Conservation (phyloP, 768 basidiomycete species). For the Leccinum broughii region DNA sequence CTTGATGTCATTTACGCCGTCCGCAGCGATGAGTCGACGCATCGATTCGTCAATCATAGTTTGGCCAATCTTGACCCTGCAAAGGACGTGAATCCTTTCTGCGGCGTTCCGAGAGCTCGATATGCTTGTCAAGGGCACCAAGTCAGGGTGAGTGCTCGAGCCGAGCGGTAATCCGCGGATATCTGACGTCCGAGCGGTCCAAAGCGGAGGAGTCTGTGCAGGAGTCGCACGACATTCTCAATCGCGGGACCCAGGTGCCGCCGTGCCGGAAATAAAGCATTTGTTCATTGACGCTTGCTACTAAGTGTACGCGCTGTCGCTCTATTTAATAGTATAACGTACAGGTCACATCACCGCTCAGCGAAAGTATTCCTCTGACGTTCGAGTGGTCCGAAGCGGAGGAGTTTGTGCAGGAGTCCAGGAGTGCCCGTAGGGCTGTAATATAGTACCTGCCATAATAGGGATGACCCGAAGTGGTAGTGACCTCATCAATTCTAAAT, state of each 20-base stretch:
- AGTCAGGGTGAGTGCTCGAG: slow-evolving; percentile 57
- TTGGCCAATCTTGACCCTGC: slow-evolving; percentile 79
- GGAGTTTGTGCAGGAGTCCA: too few species aligned
- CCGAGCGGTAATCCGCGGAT: slow-evolving; percentile 10
- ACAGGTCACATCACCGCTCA: slow-evolving; percentile 23
- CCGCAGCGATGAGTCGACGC: slow-evolving; percentile 89
- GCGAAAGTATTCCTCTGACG: neutral
- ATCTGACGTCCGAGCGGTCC: slow-evolving; percentile 53
- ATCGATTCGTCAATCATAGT: slow-evolving; percentile 95
- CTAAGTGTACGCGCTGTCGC: neutral
- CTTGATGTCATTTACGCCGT: slow-evolving; percentile 91
- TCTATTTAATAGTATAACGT: slow-evolving; percentile 12
- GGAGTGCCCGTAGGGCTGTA: too few species aligned
- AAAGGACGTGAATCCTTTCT: slow-evolving; percentile 85
- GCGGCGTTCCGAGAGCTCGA: slow-evolving; percentile 79
- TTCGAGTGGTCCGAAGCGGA: too few species aligned
- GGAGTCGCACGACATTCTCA: slow-evolving; percentile 58
- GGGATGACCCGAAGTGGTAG: too few species aligned
- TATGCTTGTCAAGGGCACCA: slow-evolving; percentile 79
- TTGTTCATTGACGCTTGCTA: slow-evolving; percentile 16
- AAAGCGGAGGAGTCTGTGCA: slow-evolving; percentile 67
- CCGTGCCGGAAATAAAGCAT: slow-evolving; percentile 25
- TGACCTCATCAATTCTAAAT: too few species aligned
- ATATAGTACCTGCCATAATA: too few species aligned
- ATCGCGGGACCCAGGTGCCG: slow-evolving; percentile 25